phyloP scores from a whole-genome alignment of 2,329 filamentous ascomycete genomes.

The Davidsoniella australis region DNA sequence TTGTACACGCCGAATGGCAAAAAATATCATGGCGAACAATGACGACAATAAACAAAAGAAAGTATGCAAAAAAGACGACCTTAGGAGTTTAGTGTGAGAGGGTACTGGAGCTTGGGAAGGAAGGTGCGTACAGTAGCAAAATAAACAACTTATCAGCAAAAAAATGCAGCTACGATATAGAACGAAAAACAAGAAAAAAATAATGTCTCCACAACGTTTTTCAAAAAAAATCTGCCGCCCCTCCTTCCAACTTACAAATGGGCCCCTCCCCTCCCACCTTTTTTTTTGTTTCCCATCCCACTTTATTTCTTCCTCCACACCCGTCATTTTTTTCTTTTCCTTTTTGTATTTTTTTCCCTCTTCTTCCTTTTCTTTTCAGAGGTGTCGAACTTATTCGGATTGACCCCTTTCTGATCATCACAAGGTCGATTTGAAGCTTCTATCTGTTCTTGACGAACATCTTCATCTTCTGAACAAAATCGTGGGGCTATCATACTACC shows the following conservation, averaged over 20 bases:
- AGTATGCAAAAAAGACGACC: too few relatives aligned
- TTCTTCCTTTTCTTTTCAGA: conserved; percentile 9
- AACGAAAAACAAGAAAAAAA: background rate
- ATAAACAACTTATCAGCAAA: background rate
- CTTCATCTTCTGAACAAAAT: conserved; percentile 6
- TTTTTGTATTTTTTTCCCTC: conserved; percentile 8
- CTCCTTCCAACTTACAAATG: conserved; percentile 11
- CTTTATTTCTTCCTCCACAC: conserved; percentile 8
- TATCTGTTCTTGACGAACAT: conserved; percentile 7
- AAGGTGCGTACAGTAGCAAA: too few relatives aligned
- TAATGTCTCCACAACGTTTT: background rate
- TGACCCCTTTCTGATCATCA: conserved; percentile 11
- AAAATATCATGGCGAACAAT: too few relatives aligned
- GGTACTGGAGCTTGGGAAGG: too few relatives aligned
- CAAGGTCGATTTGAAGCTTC: conserved; percentile 7
- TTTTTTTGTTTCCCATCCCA: background rate
- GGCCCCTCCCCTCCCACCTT: conserved; percentile 8
- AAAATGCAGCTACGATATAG: background rate
- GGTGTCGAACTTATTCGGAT: conserved; percentile 12
- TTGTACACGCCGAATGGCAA: too few relatives aligned
- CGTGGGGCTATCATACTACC: conserved; percentile 23
- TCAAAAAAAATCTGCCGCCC: conserved; percentile 11
- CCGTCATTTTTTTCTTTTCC: background rate
- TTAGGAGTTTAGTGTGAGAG: too few relatives aligned
- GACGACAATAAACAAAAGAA: too few relatives aligned